A percentile compares a stretch with the other conserved stretches of the same genome.
These are phyloP conservation scores for Cladophialophora psammophila DNA, from an alignment of 2,329 filamentous ascomycete species.

Conservation along the genomic window DNA sequence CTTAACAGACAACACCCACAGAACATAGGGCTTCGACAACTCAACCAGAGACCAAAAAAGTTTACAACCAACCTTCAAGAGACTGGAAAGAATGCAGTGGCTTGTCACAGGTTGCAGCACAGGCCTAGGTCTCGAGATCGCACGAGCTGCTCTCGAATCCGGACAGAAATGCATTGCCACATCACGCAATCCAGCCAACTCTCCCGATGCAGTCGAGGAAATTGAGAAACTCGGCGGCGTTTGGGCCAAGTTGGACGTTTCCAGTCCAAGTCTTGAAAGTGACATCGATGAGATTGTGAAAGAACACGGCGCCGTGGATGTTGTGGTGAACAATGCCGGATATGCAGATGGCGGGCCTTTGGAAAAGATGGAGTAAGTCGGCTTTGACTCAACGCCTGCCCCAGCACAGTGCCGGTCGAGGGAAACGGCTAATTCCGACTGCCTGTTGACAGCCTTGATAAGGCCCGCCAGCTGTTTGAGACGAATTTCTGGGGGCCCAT, in stretches of 20 bases:
- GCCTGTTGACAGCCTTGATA: conserved; percentile 10
- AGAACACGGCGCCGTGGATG: conserved; percentile 36
- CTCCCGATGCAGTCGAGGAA: conserved; percentile 37
- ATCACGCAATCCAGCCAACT: conserved; percentile 35
- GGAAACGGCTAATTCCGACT: background rate
- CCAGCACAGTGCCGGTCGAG: background rate
- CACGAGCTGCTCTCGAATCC: conserved; percentile 27
- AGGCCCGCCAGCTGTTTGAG: conserved; percentile 31
- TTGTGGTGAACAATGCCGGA: conserved; percentile 43
- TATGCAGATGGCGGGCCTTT: conserved; percentile 32
- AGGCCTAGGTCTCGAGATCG: conserved; percentile 39
- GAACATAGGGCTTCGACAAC: background rate
- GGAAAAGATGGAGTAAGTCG: conserved; percentile 37
- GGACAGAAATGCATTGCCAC: conserved; percentile 38
- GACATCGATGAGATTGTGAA: conserved; percentile 23
- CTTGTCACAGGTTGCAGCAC: conserved; percentile 42
- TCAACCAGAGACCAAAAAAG: background rate
- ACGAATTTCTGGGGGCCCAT: conserved; percentile 38
- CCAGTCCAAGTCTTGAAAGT: conserved; percentile 30
- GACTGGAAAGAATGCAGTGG: conserved; percentile 29
- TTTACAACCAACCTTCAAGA: background rate
- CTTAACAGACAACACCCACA: background rate
- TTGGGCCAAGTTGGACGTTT: conserved; percentile 25
- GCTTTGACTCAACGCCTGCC: background rate
- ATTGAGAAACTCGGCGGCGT: conserved; percentile 36